A percentile compares a stretch with the other conserved stretches of the same genome.
Conservation (phyloP, 306 rosid species). For the Prunus davidiana region DNA sequence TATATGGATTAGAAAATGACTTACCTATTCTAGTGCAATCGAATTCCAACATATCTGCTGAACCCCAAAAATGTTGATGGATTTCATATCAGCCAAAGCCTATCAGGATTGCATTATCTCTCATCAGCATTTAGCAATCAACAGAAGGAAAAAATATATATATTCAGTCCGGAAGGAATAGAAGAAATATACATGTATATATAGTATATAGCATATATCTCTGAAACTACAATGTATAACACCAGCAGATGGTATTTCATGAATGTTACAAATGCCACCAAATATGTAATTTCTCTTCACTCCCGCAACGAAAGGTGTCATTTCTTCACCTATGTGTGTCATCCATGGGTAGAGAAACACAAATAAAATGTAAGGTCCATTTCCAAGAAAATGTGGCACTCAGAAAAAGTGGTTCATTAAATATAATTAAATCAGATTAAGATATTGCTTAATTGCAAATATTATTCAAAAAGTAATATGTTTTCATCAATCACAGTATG, state of each 20-base stretch:
- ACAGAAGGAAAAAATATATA: neutral
- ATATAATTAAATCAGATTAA: no score
- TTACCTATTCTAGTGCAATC: conserved; percentile 61
- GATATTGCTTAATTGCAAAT: no score
- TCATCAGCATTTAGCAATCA: conserved; percentile 22
- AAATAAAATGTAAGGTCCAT: conserved; percentile 19
- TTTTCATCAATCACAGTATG: no score
- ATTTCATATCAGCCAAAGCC: conserved; percentile 37
- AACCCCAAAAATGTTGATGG: no score
- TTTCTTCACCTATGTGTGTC: conserved; percentile 85
- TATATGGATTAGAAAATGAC: neutral
- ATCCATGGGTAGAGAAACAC: conserved; percentile 48
- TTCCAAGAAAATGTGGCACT: conserved; percentile 8
- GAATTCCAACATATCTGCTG: no score
- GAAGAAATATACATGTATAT: no score
- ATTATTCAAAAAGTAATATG: no score
- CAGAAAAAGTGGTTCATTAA: neutral
- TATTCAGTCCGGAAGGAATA: no score
- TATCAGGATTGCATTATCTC: conserved; percentile 26
- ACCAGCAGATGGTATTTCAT: neutral
- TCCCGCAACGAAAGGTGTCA: conserved; percentile 72
- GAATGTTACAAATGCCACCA: no score
- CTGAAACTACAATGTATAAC: neutral
- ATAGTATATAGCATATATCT: neutral
- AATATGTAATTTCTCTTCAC: no score